A percentile compares a stretch with the other conserved stretches of the same genome.
Evolutionary conservation across 2,329 filamentous ascomycete genomes (phyloP).

Genomic region (Capronia epimyces): DNA sequence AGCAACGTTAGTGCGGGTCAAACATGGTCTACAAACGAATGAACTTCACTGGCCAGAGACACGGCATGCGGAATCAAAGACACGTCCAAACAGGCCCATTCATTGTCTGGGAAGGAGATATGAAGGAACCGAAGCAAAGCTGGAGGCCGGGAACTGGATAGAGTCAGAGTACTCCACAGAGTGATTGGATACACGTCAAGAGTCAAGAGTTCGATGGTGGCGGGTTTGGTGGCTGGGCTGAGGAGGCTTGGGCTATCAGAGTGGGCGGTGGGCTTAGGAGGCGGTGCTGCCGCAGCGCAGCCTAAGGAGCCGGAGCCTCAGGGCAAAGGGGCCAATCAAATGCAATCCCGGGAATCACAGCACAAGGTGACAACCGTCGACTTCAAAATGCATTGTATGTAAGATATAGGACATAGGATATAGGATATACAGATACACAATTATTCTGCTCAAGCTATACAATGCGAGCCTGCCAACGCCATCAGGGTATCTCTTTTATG

Average conservation of each 20-base stretch:
- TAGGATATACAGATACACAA: background rate
- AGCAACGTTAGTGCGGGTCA: background rate
- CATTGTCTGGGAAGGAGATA: background rate
- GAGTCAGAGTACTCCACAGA: too few relatives aligned
- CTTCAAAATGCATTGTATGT: too few relatives aligned
- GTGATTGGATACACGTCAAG: background rate
- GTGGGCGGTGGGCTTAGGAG: too few relatives aligned
- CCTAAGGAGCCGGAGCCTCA: background rate
- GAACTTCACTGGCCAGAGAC: background rate
- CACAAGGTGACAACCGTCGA: too few relatives aligned
- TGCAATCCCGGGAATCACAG: too few relatives aligned
- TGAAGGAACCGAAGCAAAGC: background rate
- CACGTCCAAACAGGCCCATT: too few relatives aligned
- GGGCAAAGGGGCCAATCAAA: too few relatives aligned
- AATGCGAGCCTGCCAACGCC: conserved; percentile 1
- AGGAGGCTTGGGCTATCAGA: too few relatives aligned
- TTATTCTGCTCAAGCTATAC: conserved; percentile 6
- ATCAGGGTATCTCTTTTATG: conserved; percentile 9
- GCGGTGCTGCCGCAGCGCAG: background rate
- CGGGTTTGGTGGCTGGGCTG: conserved; percentile 6
- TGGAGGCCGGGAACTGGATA: too few relatives aligned
- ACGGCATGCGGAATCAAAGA: too few relatives aligned
- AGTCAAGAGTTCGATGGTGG: background rate
- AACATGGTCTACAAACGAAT: background rate
- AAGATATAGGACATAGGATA: background rate